Evolutionary conservation across 345 rosid genomes (phyloP).

Genomic region (Gossypium mustelinum): DNA sequence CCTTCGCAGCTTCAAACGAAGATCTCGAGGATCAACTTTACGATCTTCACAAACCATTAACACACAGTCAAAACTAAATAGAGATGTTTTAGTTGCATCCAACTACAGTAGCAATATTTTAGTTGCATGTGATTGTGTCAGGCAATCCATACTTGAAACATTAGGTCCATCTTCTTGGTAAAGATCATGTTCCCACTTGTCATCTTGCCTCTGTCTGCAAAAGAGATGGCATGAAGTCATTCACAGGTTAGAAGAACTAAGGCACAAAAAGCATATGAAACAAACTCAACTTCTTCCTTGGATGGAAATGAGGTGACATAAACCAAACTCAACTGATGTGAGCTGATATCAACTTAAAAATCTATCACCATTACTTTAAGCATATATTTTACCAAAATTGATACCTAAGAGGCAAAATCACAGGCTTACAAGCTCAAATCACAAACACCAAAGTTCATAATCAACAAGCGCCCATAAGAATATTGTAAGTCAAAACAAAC

Average conservation of each 20-base stretch:
- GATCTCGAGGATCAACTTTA: constrained; percentile 69
- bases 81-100: constrained; percentile 28
- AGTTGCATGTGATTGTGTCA: constrained; percentile 25
- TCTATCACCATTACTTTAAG: neutral
- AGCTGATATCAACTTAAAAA: neutral
- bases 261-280: neutral
- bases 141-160: constrained; percentile 66
- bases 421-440: no score
- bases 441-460: no score
- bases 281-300: neutral
- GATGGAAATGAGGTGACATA: neutral
- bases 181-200: constrained; percentile 99
- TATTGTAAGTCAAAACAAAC: neutral
- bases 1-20: constrained; percentile 87
- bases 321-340: neutral
- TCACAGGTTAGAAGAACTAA: neutral
- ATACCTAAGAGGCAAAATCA: neutral
- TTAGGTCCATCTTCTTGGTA: constrained; percentile 42
- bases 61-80: constrained; percentile 41
- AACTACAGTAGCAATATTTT: constrained; percentile 28
- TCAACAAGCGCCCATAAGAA: neutral
- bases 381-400: neutral
- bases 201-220: constrained; percentile 91
- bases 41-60: constrained; percentile 57
- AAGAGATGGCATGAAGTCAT: constrained; percentile 8